These are phyloP conservation scores for Penicillium ucsense DNA, from an alignment of 495 filamentous ascomycete genomes.

Conservation along the genomic window DNA sequence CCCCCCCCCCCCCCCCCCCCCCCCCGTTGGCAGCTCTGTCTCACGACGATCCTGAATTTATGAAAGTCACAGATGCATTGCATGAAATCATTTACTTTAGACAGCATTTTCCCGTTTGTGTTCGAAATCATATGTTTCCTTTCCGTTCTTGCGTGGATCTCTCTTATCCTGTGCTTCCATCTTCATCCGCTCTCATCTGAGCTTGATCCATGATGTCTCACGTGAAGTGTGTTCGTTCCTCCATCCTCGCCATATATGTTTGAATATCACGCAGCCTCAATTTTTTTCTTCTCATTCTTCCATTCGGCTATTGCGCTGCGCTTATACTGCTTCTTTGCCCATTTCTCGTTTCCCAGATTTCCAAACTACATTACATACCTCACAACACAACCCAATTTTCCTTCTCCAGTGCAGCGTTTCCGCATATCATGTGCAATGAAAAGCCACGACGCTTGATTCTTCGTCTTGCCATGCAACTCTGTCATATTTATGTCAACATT, in stretches of 20 bases:
- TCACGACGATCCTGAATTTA: constrained; percentile 10
- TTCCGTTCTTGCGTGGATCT: neutral
- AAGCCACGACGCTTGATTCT: neutral
- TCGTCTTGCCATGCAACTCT: neutral
- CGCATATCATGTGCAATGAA: too few species aligned
- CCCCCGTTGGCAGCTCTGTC: neutral
- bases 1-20: neutral
- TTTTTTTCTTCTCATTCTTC: neutral
- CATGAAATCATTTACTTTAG: constrained; percentile 21
- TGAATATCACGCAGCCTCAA: too few species aligned
- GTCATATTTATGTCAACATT: neutral
- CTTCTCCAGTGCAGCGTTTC: neutral
- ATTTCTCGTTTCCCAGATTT: neutral
- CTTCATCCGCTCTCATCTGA: too few species aligned
- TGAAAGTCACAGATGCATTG: constrained; percentile 12
- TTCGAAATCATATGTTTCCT: constrained; percentile 6
- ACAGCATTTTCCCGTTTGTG: constrained; percentile 13
- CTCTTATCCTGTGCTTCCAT: neutral
- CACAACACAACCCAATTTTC: neutral
- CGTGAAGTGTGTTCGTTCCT: too few species aligned
- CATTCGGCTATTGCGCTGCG: neutral
- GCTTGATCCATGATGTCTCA: too few species aligned
- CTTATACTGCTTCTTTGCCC: neutral
- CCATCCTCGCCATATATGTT: too few species aligned
- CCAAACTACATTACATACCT: neutral